Base-by-base conservation (phyloP, 345 rosid species). In the Hibiscus mutabilis region DNA sequence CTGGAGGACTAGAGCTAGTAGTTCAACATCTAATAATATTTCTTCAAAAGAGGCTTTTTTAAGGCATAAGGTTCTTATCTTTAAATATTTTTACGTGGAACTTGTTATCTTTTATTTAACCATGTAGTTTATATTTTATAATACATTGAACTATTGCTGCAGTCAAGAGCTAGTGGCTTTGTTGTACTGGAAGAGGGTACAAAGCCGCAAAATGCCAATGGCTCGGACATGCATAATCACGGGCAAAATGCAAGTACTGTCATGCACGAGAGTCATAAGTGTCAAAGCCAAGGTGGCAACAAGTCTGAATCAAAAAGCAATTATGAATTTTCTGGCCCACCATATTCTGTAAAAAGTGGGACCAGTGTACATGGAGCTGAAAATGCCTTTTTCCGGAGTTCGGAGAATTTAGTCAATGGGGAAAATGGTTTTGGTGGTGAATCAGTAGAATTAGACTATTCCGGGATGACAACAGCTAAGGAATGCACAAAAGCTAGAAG, bases 31-130 rank as follows among this genome's bases (percentile, higher is more conserved):
- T 11, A 69, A 52, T 74, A 76, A 67, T 60, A 60, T 69, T 62
- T 29, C 79, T 57, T 44, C 60, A 6, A 78, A 79, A 69, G 86
- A 78, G 76, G 77, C 80, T 79, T 70, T 72, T 44, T 31, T 24
- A 51, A 82, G 72, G 73, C 86, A 84, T 49, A 86, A 86, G 91
- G 93, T 84, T 58, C 29, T 70, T 69, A 55, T 46, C 14, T 25
- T 16, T 49, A 9, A 24, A 35, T 47, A 64, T 56, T 4, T 35
- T 57, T 76, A 47, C 65, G 5, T 65, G 21, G 40, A 31, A 66
- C 15, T n/a, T 29, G 46, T 55, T 37, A 29, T 14, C 21, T 49
- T 57, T 58, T n/a, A 3, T 31, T 56, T 47, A 64, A 60, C 35
- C 21, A 0, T 61, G 37, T 56, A 71, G 44, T 61, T 71, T 63